Evolutionary conservation across 805 yeast genomes (phyloP).

Genomic region (Sugiyamaella lignohabitans): DNA sequence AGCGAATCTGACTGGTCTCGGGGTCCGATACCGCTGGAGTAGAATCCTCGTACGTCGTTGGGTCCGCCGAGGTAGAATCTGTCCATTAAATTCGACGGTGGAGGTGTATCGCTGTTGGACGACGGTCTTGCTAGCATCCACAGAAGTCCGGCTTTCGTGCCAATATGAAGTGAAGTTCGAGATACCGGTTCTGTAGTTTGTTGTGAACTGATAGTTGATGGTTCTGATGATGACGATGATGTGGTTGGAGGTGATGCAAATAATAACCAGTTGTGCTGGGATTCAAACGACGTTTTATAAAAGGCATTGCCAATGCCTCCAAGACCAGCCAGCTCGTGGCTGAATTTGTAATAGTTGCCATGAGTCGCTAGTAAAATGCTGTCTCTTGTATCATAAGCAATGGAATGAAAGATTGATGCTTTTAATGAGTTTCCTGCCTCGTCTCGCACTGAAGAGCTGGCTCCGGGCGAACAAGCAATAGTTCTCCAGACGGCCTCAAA

Average conservation of each 20-base stretch:
- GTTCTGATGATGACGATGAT: too few species aligned
- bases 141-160: conserved; percentile 48
- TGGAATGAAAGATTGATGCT: conserved; percentile 42
- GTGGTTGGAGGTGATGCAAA: too few species aligned
- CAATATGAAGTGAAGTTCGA: conserved; percentile 7
- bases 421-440: conserved; percentile 61
- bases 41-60: conserved; percentile 63
- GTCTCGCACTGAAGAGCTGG: conserved; percentile 49
- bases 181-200: too few species aligned
- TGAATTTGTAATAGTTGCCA: conserved; percentile 39
- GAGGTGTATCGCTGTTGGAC: not conserved
- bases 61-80: conserved; percentile 80
- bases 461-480: conserved; percentile 38
- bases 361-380: conserved; percentile 38
- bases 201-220: too few species aligned
- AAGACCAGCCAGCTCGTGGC: conserved; percentile 41
- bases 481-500: conserved; percentile 54
- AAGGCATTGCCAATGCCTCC: conserved; percentile 11
- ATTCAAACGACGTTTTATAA: conserved; percentile 11
- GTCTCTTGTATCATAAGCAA: conserved; percentile 40
- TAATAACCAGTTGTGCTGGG: conserved; percentile 12
- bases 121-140: conserved; percentile 31
- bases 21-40: conserved; percentile 60
- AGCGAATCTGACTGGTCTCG: conserved; percentile 46
- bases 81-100: conserved; percentile 60